Conservation (phyloP, 352 stramenopile species). For the Globisporangium middletonii region DNA sequence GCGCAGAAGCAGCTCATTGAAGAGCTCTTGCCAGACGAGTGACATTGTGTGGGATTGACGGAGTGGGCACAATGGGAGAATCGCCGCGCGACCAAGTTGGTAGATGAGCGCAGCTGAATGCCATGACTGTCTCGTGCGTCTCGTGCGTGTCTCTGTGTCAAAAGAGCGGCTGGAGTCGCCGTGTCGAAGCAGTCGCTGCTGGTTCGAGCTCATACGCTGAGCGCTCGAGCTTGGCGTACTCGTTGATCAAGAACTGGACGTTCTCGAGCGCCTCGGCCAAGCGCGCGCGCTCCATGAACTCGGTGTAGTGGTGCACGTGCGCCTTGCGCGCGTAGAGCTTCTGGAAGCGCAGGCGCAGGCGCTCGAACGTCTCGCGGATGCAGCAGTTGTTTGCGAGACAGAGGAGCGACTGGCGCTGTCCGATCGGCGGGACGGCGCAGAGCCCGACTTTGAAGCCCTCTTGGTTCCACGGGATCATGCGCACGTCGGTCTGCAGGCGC, state of each 20-base stretch:
- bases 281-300: slow-evolving; percentile 63
- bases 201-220: slow-evolving; percentile 18
- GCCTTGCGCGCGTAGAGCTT: slow-evolving; percentile 74
- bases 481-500: slow-evolving; percentile 67
- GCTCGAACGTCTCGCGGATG: slow-evolving; percentile 78
- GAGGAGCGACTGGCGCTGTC: slow-evolving; percentile 58
- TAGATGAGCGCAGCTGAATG: background rate
- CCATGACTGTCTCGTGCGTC: background rate
- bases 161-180: slow-evolving; percentile 36
- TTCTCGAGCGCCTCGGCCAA: slow-evolving; percentile 59
- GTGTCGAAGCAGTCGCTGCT: slow-evolving; percentile 7
- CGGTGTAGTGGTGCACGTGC: slow-evolving; percentile 86
- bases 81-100: background rate
- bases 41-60: background rate
- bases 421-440: slow-evolving; percentile 57
- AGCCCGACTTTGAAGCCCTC: slow-evolving; percentile 89
- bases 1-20: slow-evolving; percentile 85
- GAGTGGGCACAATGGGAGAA: background rate
- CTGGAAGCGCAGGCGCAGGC: slow-evolving; percentile 65
- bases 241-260: slow-evolving; percentile 46
- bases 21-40: slow-evolving; percentile 26
- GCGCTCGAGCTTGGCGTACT: slow-evolving; percentile 57
- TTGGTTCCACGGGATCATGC: slow-evolving; percentile 89
- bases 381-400: slow-evolving; percentile 87
- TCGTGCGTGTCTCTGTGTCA: background rate